phyloP scores from a whole-genome alignment of 495 filamentous ascomycete species.

The Penicillium antarcticum region DNA sequence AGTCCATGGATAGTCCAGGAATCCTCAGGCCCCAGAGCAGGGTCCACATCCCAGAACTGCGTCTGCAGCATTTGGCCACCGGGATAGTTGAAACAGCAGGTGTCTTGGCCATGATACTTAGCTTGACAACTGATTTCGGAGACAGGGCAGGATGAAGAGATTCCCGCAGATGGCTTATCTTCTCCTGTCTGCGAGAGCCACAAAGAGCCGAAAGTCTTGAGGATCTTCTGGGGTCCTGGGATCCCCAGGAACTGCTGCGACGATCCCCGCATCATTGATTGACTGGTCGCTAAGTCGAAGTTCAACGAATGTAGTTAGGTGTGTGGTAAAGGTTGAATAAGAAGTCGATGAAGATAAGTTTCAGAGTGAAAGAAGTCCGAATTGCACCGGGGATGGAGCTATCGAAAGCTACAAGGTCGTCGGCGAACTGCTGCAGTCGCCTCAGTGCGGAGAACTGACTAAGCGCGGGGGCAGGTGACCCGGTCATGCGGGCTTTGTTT shows the following conservation, averaged over 20 bases:
- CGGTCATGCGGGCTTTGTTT: constrained; percentile 2
- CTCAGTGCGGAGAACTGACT: constrained; percentile 4
- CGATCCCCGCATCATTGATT: constrained; percentile 16
- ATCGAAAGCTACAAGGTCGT: not conserved
- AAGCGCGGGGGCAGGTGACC: constrained; percentile 7
- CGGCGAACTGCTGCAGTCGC: not conserved
- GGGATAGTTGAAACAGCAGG: constrained; percentile 81
- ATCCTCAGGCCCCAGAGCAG: constrained; percentile 66
- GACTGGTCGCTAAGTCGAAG: not conserved
- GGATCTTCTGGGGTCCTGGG: constrained; percentile 41
- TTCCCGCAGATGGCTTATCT: constrained; percentile 8
- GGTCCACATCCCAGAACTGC: constrained; percentile 82
- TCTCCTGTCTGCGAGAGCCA: constrained; percentile 25
- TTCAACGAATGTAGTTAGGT: not conserved
- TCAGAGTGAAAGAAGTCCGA: not conserved
- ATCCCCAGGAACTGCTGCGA: constrained; percentile 25
- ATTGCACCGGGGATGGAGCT: not conserved
- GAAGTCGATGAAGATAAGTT: not conserved
- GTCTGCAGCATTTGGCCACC: constrained; percentile 77
- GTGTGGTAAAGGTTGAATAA: not conserved
- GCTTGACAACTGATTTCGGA: constrained; percentile 58
- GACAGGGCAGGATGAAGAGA: constrained; percentile 38
- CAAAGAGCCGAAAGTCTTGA: constrained; percentile 36
- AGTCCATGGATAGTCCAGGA: constrained; percentile 90
- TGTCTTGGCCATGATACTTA: constrained; percentile 51